Evolutionary conservation across 805 yeast genomes (phyloP), one percentile per base, ranked within the genome.

Genomic region (Komagataella pseudopastoris): DNA sequence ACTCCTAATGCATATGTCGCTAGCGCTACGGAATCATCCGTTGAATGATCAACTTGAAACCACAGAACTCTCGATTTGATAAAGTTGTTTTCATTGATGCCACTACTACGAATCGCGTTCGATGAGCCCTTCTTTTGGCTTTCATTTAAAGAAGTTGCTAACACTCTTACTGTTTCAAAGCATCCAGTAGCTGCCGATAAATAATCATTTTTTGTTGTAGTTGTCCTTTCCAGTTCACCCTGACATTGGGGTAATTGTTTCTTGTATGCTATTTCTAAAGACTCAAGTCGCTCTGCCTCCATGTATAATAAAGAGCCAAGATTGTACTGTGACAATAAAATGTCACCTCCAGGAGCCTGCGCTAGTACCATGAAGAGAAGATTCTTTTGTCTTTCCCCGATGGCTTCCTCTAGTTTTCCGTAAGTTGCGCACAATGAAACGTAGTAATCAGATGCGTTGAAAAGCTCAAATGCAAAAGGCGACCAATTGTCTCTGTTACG

Each of bases 1-100:
- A 89, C 95, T 1, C 96, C 98, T 45, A 87, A 70, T 0, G 96
- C 95, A 61, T 85, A 90, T 0, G 88, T 80, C 0, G 96, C 80
- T 62, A 90, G 71, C 0, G 95, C 93, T 46, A 85, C 80, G 1
- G 85, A 79, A 55, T 85, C 88, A 36, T 77, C 74, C 10, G 84
- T 66, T 45, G 36, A 56, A 55, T 20, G n/a, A n/a, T 51, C 51
- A 8, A 36, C 49, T 45, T 20, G 20, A 14, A 8, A 18, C 23
- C 47, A 18, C 23, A 45, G 10, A 45, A 45, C 20, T 10, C 14
- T 30, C 14, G 39, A 30, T 30, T 30, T 30, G 14, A 30, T 30
- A 30, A 6, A 30, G 12, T 30, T 30, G 39, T 30, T 30, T 10
- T 30, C 39, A 30, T 30, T 30, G 14, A 30, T 30, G 14, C 39